Conservation (phyloP, 805 yeast genomes). For the Metschnikowia proteae region DNA sequence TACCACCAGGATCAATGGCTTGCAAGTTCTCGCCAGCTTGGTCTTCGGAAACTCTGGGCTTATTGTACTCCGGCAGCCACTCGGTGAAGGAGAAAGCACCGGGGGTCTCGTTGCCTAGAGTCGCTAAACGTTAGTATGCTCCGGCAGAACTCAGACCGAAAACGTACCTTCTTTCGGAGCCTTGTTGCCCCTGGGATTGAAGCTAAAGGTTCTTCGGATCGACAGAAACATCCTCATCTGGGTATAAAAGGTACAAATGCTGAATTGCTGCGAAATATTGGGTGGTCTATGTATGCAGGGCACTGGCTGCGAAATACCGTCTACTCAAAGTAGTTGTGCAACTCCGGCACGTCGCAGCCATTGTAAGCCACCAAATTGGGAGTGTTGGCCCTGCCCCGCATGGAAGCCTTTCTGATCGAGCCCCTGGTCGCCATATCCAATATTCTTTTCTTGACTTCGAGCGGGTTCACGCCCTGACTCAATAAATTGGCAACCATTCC, state of each 20-base stretch:
- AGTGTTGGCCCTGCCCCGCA: slow-evolving; percentile 10
- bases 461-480: slow-evolving; percentile 13
- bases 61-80: slow-evolving; percentile 5
- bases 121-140: not conserved
- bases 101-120: not conserved
- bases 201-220: slow-evolving; percentile 1
- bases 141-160: not conserved
- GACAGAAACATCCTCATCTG: slow-evolving; percentile 3
- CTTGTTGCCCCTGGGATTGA: not conserved
- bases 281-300: slow-evolving; percentile 2
- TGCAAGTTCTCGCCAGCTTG: not conserved
- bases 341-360: slow-evolving; percentile 15
- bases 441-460: slow-evolving; percentile 10
- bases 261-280: slow-evolving; percentile 1
- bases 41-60: not conserved
- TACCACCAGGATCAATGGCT: not conserved
- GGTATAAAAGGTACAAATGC: slow-evolving; percentile 1
- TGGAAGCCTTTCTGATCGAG: slow-evolving; percentile 5
- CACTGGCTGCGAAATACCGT: slow-evolving; percentile 2
- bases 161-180: not conserved
- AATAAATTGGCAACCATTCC: slow-evolving; percentile 18
- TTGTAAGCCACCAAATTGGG: slow-evolving; percentile 19
- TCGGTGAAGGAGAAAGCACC: slow-evolving; percentile 5
- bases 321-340: slow-evolving; percentile 1
- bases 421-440: slow-evolving; percentile 12